Conservation (phyloP, 164 flowering plant species). For the Pachysandra terminalis region DNA sequence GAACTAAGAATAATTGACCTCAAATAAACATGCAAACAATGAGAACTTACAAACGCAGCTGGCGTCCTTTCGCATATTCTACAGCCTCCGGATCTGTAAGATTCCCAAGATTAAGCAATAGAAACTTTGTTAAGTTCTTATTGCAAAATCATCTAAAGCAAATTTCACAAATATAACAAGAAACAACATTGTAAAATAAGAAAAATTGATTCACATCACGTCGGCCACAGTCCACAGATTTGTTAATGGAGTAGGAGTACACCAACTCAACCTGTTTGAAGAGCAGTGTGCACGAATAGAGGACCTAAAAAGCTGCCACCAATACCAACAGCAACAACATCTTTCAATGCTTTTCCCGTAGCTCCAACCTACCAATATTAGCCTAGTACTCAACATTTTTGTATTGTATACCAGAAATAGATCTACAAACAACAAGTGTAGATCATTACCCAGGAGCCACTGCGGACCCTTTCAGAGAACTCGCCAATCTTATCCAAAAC, state of each 20-base stretch:
- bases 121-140: background rate
- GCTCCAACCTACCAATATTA: constrained; percentile 69
- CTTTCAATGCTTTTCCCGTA: constrained; percentile 77
- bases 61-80: constrained; percentile 73
- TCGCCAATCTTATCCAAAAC: constrained; percentile 86
- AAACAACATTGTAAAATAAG: background rate
- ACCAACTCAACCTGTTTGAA: constrained; percentile 67
- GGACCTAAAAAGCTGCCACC: constrained; percentile 99
- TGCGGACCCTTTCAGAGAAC: constrained; percentile 80
- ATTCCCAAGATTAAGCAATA: constrained; percentile 11
- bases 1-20: background rate
- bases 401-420: constrained; percentile 1
- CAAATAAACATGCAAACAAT: background rate
- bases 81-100: constrained; percentile 75
- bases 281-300: constrained; percentile 95
- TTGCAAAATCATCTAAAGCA: constrained; percentile 5
- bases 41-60: constrained; percentile 80
- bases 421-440: background rate
- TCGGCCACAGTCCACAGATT: background rate
- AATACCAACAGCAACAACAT: constrained; percentile 84
- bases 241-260: background rate
- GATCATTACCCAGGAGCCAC: constrained; percentile 81
- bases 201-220: background rate
- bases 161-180: background rate
- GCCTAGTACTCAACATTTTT: constrained; percentile 1